Conservation (phyloP, 345 rosid genomes). For the Gossypium ekmanianum region DNA sequence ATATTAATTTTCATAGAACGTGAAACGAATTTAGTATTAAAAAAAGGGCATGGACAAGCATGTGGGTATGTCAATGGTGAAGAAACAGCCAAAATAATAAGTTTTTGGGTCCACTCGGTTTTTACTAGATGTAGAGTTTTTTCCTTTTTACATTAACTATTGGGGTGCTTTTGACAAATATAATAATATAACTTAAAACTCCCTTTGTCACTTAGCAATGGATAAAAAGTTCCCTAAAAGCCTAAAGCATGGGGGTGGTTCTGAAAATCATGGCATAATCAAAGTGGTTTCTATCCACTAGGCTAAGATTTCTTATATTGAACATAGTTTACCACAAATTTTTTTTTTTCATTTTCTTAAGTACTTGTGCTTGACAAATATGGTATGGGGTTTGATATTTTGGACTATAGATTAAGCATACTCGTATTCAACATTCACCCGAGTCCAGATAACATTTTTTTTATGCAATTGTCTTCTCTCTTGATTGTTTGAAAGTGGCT, state of each 20-base stretch:
- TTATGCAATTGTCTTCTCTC: too few species aligned
- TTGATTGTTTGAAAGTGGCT: not conserved
- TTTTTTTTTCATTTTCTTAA: not conserved
- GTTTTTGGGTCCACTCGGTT: conserved; percentile 5
- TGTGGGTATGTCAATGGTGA: not conserved
- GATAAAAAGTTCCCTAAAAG: not conserved
- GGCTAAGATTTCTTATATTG: not conserved
- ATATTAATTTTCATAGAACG: too few species aligned
- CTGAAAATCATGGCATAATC: not conserved
- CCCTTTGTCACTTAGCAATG: not conserved
- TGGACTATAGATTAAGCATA: too few species aligned
- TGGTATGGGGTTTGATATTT: too few species aligned
- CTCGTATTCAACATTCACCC: too few species aligned
- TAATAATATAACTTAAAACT: not conserved
- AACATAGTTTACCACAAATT: not conserved
- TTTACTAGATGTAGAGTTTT: not conserved
- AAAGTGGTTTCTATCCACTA: not conserved
- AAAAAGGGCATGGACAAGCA: not conserved
- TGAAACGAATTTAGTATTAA: too few species aligned
- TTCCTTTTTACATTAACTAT: not conserved
- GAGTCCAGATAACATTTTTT: too few species aligned
- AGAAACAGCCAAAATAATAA: not conserved
- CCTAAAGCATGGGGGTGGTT: conserved; percentile 4
- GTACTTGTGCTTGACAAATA: not conserved
- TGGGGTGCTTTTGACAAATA: not conserved